Conservation (phyloP, 805 yeast species). For the Phaffomyces opuntiae region DNA sequence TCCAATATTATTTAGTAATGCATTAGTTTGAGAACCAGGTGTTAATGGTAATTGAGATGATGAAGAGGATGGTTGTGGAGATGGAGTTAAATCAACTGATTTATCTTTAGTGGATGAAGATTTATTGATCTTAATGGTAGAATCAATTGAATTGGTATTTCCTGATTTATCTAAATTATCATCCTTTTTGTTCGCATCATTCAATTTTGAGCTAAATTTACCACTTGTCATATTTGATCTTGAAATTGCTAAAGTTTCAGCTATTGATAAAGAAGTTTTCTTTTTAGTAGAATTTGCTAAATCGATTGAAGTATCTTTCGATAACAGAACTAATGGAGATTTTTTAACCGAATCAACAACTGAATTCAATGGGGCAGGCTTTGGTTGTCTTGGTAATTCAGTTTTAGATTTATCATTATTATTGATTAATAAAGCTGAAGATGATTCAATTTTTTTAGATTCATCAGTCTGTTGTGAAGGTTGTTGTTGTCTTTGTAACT, state of each 20-base stretch:
- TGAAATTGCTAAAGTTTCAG: conserved; percentile 52
- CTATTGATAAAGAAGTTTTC: conserved; percentile 40
- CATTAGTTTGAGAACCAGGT: conserved; percentile 14
- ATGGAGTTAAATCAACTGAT: background rate
- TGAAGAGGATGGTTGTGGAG: background rate
- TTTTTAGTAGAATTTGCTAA: conserved; percentile 15
- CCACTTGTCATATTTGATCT: conserved; percentile 37
- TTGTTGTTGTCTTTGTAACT: conserved; percentile 9
- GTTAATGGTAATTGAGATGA: conserved; percentile 1
- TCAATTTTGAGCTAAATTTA: conserved; percentile 21
- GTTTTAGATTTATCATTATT: no score
- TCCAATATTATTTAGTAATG: background rate
- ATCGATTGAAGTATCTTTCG: conserved; percentile 22
- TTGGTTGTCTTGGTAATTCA: conserved; percentile 10
- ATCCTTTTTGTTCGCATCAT: conserved; percentile 7
- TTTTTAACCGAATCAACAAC: conserved; percentile 7
- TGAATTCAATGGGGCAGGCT: conserved; percentile 4
- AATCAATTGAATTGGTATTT: no score
- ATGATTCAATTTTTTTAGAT: background rate
- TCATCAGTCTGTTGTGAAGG: background rate
- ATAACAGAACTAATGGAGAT: conserved; percentile 16
- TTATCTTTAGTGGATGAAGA: background rate
- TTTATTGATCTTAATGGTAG: background rate
- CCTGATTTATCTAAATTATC: no score
- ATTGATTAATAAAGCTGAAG: no score